Conservation (phyloP, 257 asterid genomes). For the Penstemon barbatus region DNA sequence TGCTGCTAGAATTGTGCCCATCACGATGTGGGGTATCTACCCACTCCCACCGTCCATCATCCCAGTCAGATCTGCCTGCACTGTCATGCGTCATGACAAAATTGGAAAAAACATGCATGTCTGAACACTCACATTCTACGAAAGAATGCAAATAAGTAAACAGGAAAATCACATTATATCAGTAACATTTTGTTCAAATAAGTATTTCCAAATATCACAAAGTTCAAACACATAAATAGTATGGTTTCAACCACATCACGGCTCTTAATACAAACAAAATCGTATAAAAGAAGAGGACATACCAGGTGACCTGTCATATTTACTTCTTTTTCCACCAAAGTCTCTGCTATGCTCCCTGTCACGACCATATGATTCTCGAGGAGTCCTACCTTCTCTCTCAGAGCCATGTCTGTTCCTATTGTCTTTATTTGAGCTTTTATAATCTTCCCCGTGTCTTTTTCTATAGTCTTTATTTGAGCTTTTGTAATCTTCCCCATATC, state of each 20-base stretch:
- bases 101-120: constrained; percentile 2
- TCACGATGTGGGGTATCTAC: constrained; percentile 80
- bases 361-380: constrained; percentile 55
- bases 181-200: background rate
- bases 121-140: background rate
- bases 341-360: constrained; percentile 50
- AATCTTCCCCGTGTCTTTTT: constrained; percentile 36
- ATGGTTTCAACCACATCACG: background rate
- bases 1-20: constrained; percentile 49
- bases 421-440: constrained; percentile 25
- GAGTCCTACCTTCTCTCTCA: constrained; percentile 55
- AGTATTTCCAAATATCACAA: constrained; percentile 14
- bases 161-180: background rate
- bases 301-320: constrained; percentile 81
- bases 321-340: constrained; percentile 62
- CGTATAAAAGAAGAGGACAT: constrained; percentile 25
- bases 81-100: constrained; percentile 27
- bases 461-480: constrained; percentile 44
- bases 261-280: background rate
- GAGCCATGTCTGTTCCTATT: constrained; percentile 34
- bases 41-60: constrained; percentile 98
- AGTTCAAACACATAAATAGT: constrained; percentile 6
- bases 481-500: constrained; percentile 45
- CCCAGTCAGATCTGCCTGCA: constrained; percentile 95
- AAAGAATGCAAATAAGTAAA: constrained; percentile 12